phyloP scores from a whole-genome alignment of 164 flowering plant genomes.

The Vitis cinerea region DNA sequence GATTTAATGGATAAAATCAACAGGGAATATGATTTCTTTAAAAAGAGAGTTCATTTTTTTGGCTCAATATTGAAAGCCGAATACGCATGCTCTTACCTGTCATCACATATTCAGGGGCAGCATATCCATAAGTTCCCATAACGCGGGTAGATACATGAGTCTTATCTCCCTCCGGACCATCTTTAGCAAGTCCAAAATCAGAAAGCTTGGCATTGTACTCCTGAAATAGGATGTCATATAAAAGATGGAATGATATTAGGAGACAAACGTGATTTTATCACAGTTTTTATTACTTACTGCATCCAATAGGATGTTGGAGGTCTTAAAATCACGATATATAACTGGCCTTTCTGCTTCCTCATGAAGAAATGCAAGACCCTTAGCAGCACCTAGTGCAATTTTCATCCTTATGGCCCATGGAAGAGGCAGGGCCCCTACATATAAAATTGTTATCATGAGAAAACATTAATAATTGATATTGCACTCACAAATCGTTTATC shows the following conservation, averaged over 20 bases:
- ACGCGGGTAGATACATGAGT: conserved; percentile 88
- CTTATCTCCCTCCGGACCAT: conserved; percentile 85
- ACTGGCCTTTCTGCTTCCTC: conserved; percentile 54
- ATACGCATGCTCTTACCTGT: conserved; percentile 41
- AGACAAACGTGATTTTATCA: not conserved
- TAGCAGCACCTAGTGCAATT: conserved; percentile 56
- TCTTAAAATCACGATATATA: conserved; percentile 50
- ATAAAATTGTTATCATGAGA: conserved; percentile 1
- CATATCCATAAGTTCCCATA: conserved; percentile 89
- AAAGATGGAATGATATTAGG: conserved; percentile 3
- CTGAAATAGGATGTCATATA: conserved; percentile 33
- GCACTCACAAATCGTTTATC: too few species aligned
- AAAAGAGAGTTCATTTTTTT: too few species aligned
- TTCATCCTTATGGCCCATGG: conserved; percentile 57
- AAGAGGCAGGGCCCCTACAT: conserved; percentile 52
- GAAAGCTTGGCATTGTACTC: conserved; percentile 83
- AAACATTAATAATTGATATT: not conserved
- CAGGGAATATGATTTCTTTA: not conserved
- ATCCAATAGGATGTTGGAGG: conserved; percentile 50
- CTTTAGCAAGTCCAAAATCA: conserved; percentile 85
- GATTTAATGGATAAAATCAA: not conserved
- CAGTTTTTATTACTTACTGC: conserved; percentile 28
- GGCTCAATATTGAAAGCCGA: too few species aligned
- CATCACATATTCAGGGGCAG: conserved; percentile 87
- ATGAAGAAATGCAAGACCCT: conserved; percentile 57